Base-by-base conservation (phyloP, 441 rosid genomes). In the Geranium incanum region DNA sequence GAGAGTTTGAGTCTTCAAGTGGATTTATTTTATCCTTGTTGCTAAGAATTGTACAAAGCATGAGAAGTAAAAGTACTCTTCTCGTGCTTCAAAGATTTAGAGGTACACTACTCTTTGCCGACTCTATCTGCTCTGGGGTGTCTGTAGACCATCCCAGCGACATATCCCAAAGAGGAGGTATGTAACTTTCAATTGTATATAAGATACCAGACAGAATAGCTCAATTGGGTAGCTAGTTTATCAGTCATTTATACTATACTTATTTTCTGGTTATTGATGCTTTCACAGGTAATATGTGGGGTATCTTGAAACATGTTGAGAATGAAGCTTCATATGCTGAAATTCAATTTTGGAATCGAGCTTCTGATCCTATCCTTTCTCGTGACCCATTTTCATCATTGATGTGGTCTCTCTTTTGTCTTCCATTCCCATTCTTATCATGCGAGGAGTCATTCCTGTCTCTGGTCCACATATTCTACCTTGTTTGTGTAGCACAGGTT, bases 381-480 rank as follows among this genome's bases (percentile, higher is more conserved):
- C 93, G 79, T 81, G 99, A 96, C 81, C 92, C 98, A 68, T 96
- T 96, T 81, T 93, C 99, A 75, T 89, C 99, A 39, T 84, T 96
- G 82, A 93, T 93, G 95, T 96, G 98, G 98, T 82, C 86, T 81
- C 82, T 96, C 74, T 96, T 86, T 81, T 96, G 98, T 80, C 98
- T 96, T 77, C 99, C 99, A 50, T 79, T 67, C 71, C 97, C 96
- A 72, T 91, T 93, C 81, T 71, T 96, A 68, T 85, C 84, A 15
- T 90, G 98, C 71, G 78, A 88, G 79, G 92, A 91, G 67, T 91
- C 96, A 71, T 79, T 93, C 70, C 73, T 92, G 70, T 84, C 97
- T 71, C 91, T 93, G 72, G 86, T 96, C 78, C 99, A 93, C 84
- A 66, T 90, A 68, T 93, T 93, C 87, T 83, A 96, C 81, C 72